Base-by-base conservation (phyloP, 164 flowering plant genomes). In the Dillenia turbinata region DNA sequence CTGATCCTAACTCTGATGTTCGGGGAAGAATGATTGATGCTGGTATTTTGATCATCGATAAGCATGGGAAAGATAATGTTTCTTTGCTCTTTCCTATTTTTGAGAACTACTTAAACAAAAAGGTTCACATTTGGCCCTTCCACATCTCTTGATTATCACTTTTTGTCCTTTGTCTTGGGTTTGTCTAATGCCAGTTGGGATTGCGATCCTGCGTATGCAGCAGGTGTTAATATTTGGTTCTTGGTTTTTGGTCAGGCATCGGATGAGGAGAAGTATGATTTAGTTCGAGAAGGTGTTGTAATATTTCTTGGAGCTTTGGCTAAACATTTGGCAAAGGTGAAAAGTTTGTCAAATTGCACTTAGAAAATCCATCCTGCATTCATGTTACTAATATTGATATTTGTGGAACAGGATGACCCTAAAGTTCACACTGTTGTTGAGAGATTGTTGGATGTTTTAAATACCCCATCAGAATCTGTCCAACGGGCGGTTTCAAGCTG, bases 391-490 rank as follows among this genome's bases (percentile, higher is more conserved):
- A 49, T 45, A 48, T 57, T 11, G 56, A 9, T 68, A 48, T 19
- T 61, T 59, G 47, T 61, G 17, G 51, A 47, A 50, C 85, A 95
- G 99, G 96, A 87, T 74, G 98, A 95, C 66, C 96, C 98, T 48
- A 95, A 90, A 80, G 91, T 95, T 52, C 90, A 84, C 64, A 61
- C 87, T 52, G 99, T 95, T 61, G 86, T 95, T 9, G 99, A 92
- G 75, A 95, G 90, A 79, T 75, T 95, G 75, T 75, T 95, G 79
- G 98, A 92, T 66, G 99, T 95, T 57, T 62, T 95, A 62, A 92
- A 90, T 69, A 95, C 99, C 62, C 99, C 99, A 43, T 95, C 99
- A 45, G 99, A 95, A 82, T 89, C 99, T 59, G 99, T 95, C 65
- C 99, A 95, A 59, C 83, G 96, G 52, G 99, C 99, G 14, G 99